Percentiles rank a stretch among this genome's conserved stretches.
These are phyloP conservation scores for Fusarium tanahbumbuense DNA, from an alignment of 2,329 filamentous ascomycete species.

Conservation along the genomic window DNA sequence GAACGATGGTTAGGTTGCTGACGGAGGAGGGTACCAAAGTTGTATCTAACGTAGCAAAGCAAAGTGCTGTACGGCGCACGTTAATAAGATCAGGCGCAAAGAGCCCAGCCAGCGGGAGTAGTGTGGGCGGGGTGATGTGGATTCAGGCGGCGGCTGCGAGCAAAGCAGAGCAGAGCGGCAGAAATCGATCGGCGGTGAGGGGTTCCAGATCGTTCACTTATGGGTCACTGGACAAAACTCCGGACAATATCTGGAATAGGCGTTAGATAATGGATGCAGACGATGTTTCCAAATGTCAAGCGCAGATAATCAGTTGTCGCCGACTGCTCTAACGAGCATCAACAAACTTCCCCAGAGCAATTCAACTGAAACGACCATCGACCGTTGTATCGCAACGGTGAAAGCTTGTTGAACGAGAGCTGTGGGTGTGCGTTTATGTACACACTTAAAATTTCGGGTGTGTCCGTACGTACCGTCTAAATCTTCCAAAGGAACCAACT, in stretches of 20 bases:
- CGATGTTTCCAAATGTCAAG: conserved; percentile 20
- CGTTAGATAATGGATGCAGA: conserved; percentile 14
- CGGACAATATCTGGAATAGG: conserved; percentile 31
- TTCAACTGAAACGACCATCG: conserved; percentile 17
- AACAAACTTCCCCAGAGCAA: not conserved
- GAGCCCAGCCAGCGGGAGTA: conserved; percentile 5
- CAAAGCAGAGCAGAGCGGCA: conserved; percentile 39
- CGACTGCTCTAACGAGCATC: not conserved
- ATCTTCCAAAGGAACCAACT: conserved; percentile 13
- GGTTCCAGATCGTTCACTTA: conserved; percentile 45
- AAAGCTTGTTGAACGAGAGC: conserved; percentile 28
- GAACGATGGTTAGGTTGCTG: conserved; percentile 37
- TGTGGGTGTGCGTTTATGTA: conserved; percentile 29
- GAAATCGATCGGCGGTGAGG: conserved; percentile 48
- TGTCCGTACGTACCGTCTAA: conserved; percentile 23
- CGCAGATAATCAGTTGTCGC: conserved; percentile 5
- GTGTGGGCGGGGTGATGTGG: conserved; percentile 39
- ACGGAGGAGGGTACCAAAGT: conserved; percentile 44
- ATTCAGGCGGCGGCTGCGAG: conserved; percentile 37
- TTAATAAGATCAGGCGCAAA: conserved; percentile 46
- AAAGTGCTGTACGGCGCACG: conserved; percentile 40
- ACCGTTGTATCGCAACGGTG: conserved; percentile 34
- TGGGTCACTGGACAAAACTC: conserved; percentile 38
- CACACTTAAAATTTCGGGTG: conserved; percentile 18
- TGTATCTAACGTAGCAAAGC: conserved; percentile 33